Evolutionary conservation across 106 monocot species (phyloP).

Genomic region (Dendrobium officinale): DNA sequence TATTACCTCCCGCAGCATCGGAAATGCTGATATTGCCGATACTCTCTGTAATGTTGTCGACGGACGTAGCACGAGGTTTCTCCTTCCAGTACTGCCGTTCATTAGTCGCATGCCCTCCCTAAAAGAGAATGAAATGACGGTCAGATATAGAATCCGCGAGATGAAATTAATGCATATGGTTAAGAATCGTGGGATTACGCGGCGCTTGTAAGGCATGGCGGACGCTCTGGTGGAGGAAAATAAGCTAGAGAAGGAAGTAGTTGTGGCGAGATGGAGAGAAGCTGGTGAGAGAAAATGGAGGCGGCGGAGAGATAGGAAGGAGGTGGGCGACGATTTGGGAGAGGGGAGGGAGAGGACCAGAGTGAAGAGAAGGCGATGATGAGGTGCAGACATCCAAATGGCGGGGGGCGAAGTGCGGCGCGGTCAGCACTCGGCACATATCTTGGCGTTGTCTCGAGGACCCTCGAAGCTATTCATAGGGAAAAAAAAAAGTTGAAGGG

Average conservation of each 20-base stretch:
- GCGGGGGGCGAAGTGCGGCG: neutral
- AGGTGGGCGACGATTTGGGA: neutral
- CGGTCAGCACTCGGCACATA: neutral
- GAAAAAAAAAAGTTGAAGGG: no score
- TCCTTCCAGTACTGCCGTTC: slow-evolving; percentile 20
- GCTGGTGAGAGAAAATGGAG: neutral
- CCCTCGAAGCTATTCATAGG: neutral
- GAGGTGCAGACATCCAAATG: neutral
- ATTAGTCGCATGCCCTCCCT: neutral
- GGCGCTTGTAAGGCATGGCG: slow-evolving; percentile 4
- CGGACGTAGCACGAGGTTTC: slow-evolving; percentile 7
- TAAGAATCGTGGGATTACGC: neutral
- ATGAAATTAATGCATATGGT: neutral
- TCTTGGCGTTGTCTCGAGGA: neutral
- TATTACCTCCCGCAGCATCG: neutral
- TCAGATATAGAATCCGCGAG: neutral
- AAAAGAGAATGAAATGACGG: neutral
- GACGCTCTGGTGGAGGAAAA: neutral
- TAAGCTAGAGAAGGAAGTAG: neutral
- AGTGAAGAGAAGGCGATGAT: slow-evolving; percentile 5
- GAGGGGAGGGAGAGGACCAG: neutral
- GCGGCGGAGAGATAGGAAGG: neutral
- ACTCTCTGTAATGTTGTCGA: slow-evolving; percentile 6
- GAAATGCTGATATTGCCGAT: slow-evolving; percentile 21
- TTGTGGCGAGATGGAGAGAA: neutral